Base-by-base conservation (phyloP, 129 eudicot species). In the Artemisia annua region DNA sequence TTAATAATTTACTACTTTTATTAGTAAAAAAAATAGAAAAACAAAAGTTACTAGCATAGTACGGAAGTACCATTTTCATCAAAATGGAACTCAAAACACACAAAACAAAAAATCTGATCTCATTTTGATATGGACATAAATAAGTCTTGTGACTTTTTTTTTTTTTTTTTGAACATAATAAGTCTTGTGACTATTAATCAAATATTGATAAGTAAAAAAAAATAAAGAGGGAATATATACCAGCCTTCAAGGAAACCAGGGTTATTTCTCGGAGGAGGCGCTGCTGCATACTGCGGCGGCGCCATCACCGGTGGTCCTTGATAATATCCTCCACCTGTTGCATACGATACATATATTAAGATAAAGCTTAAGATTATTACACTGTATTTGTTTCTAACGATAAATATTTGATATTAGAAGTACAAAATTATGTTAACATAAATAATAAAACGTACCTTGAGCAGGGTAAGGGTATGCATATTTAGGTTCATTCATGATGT, bases 261-360 rank as follows among this genome's bases (percentile, higher is more conserved):
- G 44, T 91, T 85, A 70, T 83, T 78, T 56, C 82, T 74, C n/a
- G 93, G 96, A 11, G 97, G 94, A n/a, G 97, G 91, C 32, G 90
- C 81, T 24, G 89, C 87, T 62, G 78, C 78, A 49, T 88, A 88
- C 19, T 86, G 96, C 2, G 97, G 97, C 0, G 97, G 97, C 52
- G 97, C 96, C 97, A 91, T 86, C 69, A 91, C 97, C 16, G 97
- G 97, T 62, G 97, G 97, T 28, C 97, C 97, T 80, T 91, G 95
- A 74, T 91, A 91, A 44, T 84, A 87, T 20, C 96, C 96, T 87
- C 63, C 78, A 4, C 73, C 54, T 22, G 50, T 30, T 39, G 46
- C 46, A 39, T 39, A 39, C 10, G 10, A 39, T 39, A n/a, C n/a
- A 35, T 35, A 1, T 39, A 6, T 20, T 20, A 20, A 20, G 2